Percentiles rank a stretch among this genome's conserved stretches.
phyloP scores from a whole-genome alignment of 768 basidiomycete species.

The Thelephora ganbajun region DNA sequence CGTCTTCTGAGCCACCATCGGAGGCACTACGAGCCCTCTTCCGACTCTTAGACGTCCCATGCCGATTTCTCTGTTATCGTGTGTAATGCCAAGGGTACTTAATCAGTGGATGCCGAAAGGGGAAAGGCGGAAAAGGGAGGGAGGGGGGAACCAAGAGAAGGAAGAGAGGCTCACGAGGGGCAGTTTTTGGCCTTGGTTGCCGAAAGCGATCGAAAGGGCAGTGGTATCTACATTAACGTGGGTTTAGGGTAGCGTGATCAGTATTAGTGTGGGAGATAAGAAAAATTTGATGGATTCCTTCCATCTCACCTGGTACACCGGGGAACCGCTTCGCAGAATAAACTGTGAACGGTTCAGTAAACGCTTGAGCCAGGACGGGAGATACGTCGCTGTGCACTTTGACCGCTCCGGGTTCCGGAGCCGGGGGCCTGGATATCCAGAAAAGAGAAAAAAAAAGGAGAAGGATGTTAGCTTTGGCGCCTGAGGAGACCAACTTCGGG shows the following conservation, averaged over 20 bases:
- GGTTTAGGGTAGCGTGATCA: conserved; percentile 1
- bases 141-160: conserved; percentile 8
- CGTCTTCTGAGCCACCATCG: conserved; percentile 46
- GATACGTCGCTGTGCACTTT: conserved; percentile 56
- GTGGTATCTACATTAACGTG: conserved; percentile 51
- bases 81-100: conserved; percentile 9
- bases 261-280: conserved; percentile 5
- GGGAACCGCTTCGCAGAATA: conserved; percentile 92
- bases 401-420: conserved; percentile 53
- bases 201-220: conserved; percentile 76
- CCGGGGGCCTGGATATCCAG: conserved; percentile 37
- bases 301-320: conserved; percentile 66
- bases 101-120: conserved; percentile 6
- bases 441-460: conserved; percentile 1
- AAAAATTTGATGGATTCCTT: conserved; percentile 12
- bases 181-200: conserved; percentile 82
- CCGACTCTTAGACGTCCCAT: conserved; percentile 53
- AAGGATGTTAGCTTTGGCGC: conserved; percentile 3
- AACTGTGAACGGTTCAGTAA: conserved; percentile 74
- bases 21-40: conserved; percentile 47
- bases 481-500: neutral
- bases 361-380: conserved; percentile 72
- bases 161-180: conserved; percentile 48
- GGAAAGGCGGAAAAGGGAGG: conserved; percentile 1
- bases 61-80: conserved; percentile 55